Conservation (phyloP, 352 stramenopile genomes). For the Globisporangium iwayamae region DNA sequence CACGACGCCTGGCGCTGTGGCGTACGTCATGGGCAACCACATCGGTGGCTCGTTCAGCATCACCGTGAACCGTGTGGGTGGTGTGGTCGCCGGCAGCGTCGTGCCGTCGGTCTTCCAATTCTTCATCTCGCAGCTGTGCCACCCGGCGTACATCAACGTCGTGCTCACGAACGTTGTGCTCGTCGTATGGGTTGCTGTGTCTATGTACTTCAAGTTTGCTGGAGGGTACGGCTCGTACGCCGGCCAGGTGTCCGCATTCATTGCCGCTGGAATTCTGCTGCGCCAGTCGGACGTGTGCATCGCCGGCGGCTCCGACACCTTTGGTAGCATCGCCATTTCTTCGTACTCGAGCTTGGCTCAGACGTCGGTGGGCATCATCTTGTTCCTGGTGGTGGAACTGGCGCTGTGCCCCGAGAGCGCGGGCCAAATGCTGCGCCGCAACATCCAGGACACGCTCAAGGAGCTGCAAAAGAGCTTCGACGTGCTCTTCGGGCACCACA, state of each 20-base stretch:
- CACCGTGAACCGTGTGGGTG: conserved; percentile 44
- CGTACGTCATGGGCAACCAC: conserved; percentile 52
- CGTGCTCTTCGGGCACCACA: conserved; percentile 66
- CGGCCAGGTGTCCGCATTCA: conserved; percentile 62
- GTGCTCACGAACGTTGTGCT: conserved; percentile 40
- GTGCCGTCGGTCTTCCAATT: conserved; percentile 51
- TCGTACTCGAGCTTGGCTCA: conserved; percentile 80
- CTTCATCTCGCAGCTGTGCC: conserved; percentile 42
- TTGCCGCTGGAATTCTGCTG: conserved; percentile 60
- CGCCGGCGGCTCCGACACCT: conserved; percentile 30
- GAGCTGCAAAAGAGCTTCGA: conserved; percentile 59
- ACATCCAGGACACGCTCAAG: conserved; percentile 70
- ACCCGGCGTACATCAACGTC: conserved; percentile 22
- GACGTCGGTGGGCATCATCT: conserved; percentile 69
- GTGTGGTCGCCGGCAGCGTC: conserved; percentile 43
- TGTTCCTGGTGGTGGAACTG: conserved; percentile 73
- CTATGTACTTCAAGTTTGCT: conserved; percentile 64
- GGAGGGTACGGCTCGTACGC: conserved; percentile 58
- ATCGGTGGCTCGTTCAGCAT: conserved; percentile 56
- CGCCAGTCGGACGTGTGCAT: conserved; percentile 57
- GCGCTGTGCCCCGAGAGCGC: conserved; percentile 68
- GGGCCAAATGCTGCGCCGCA: conserved; percentile 52
- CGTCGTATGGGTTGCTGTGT: conserved; percentile 52
- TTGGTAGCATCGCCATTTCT: conserved; percentile 45
- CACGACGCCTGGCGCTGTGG: conserved; percentile 36